Evolutionary conservation across 2,329 filamentous ascomycete species (phyloP).

Genomic region (Magnaporthales sp.): DNA sequence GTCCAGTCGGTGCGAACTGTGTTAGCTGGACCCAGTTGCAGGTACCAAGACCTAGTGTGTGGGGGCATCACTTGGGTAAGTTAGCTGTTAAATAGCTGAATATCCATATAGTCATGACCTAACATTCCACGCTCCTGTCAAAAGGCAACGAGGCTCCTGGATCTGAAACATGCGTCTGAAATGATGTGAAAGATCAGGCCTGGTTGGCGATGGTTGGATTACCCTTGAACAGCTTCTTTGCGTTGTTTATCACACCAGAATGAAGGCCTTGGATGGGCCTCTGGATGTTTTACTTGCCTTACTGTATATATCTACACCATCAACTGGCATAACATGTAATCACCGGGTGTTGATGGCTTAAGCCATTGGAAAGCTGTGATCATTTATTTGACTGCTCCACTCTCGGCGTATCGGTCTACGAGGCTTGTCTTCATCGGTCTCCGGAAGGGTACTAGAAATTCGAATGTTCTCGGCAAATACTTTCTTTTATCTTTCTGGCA

Average conservation of each 20-base stretch:
- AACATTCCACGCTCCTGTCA: no score
- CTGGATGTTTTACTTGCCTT: background rate
- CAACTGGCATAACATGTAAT: background rate
- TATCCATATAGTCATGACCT: background rate
- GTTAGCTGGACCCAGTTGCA: background rate
- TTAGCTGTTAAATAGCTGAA: background rate
- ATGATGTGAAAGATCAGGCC: background rate
- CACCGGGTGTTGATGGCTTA: background rate
- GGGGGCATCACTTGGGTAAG: no score
- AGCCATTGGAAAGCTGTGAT: background rate
- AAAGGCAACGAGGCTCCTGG: background rate
- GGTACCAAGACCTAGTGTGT: background rate
- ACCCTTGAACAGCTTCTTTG: background rate
- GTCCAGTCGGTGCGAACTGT: background rate
- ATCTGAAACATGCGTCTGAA: background rate
- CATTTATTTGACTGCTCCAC: background rate
- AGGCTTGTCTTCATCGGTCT: background rate
- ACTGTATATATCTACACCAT: background rate
- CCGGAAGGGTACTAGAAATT: background rate
- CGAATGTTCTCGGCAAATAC: background rate
- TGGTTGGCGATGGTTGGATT: background rate
- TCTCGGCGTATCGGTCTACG: background rate
- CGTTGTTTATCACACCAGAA: background rate
- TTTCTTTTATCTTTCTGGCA: background rate
- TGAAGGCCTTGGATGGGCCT: background rate